Base-by-base conservation (phyloP, 306 rosid genomes). In the Prunus kanzakura region DNA sequence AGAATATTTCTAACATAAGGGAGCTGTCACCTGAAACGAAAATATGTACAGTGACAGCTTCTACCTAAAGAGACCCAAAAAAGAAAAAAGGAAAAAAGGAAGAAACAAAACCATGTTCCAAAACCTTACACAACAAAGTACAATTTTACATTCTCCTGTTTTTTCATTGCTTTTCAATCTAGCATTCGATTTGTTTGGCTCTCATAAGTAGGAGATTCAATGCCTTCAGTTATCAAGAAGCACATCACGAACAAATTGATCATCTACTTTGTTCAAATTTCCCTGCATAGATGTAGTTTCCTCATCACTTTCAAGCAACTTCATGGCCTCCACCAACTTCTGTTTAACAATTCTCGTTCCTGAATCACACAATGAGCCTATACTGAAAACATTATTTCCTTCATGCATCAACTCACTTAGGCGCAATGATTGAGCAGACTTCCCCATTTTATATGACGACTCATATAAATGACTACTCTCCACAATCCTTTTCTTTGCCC, bases 281-380 rank as follows among this genome's bases (percentile, higher is more conserved):
- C 52, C 65, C 54, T 55, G 20, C 65, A 56, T 56, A 10, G 66
- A 72, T 38, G 35, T 56, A 20, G 66, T 72, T 56, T 20, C 76
- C 66, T 20, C 20, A 8, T 72, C 66, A 38, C 66, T 72, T 72
- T 72, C 76, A 32, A 72, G 76, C 38, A 72, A 14, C 38, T 72
- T 72, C 54, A 72, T 72, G 14, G 66, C 76, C 50, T 72, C 76
- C 38, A 35, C 15, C 14, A 72, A 72, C 76, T 72, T 72, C 50
- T 19, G 62, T 64, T 50, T 61, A 49, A 61, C 58, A 50, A 74
- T 74, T 63, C 58, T 63, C 19, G 65, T 56, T 62, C 78, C 50
- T 19, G 46, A 63, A 29, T 74, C 71, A 74, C 60, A 61, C 30
- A 74, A 45, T 25, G 71, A 63, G 30, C 61, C 78, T 63, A 63